Percentiles rank a stretch among this genome's conserved stretches.
These are phyloP conservation scores for Blastobotrys robertii DNA, from an alignment of 805 yeast species.

Conservation along the genomic window DNA sequence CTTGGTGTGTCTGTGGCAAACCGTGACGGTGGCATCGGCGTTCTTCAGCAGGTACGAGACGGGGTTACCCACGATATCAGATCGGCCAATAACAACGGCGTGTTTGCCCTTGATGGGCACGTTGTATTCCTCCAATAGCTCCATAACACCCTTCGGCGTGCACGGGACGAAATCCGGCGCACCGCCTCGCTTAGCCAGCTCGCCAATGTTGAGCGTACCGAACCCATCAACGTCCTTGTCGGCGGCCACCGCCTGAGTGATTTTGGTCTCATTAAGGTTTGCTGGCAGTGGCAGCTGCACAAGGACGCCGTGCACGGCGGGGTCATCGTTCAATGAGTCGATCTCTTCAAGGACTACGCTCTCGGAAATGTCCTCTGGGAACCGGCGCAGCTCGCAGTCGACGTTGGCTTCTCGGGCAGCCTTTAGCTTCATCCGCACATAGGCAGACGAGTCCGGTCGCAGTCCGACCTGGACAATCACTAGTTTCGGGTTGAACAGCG, in stretches of 20 bases:
- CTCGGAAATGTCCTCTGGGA: slow-evolving; percentile 55
- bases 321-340: slow-evolving; percentile 58
- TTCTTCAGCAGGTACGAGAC: slow-evolving; percentile 74
- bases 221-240: slow-evolving; percentile 95
- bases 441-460: slow-evolving; percentile 86
- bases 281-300: slow-evolving; percentile 86
- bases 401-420: slow-evolving; percentile 82
- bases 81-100: slow-evolving; percentile 89
- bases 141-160: slow-evolving; percentile 90
- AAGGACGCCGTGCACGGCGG: slow-evolving; percentile 72
- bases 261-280: slow-evolving; percentile 64
- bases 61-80: slow-evolving; percentile 97
- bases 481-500: slow-evolving; percentile 61
- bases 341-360: slow-evolving; percentile 47
- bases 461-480: slow-evolving; percentile 85
- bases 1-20: slow-evolving; percentile 66
- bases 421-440: slow-evolving; percentile 82
- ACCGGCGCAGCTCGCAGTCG: slow-evolving; percentile 51
- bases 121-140: slow-evolving; percentile 58
- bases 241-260: slow-evolving; percentile 72
- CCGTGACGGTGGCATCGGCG: slow-evolving; percentile 77
- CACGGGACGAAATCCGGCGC: slow-evolving; percentile 80
- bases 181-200: slow-evolving; percentile 81
- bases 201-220: slow-evolving; percentile 81
- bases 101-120: slow-evolving; percentile 61